A percentile compares a stretch with the other conserved stretches of the same genome.
Conservation (phyloP, 1,284 basidiomycete species). For the Volvariella surrecta region DNA sequence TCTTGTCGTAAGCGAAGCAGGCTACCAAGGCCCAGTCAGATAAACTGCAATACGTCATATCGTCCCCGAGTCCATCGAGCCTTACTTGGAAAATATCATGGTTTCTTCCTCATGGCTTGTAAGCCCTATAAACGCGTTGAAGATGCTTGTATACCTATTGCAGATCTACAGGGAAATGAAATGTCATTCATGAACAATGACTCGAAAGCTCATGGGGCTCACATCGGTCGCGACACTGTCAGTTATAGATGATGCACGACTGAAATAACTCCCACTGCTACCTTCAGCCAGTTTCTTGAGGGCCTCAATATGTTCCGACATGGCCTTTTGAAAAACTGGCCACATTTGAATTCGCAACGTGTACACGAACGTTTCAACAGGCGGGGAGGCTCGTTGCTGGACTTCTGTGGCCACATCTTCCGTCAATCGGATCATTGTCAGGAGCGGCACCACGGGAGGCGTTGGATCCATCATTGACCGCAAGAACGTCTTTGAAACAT, state of each 20-base stretch:
- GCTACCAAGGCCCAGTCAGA: conserved; percentile 30
- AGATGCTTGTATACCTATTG: conserved; percentile 67
- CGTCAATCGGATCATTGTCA: conserved; percentile 85
- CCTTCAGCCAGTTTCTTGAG: conserved; percentile 77
- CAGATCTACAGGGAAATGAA: conserved; percentile 28
- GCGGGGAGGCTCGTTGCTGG: conserved; percentile 67
- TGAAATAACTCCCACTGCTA: conserved; percentile 55
- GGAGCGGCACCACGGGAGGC: conserved; percentile 65
- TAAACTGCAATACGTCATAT: neutral
- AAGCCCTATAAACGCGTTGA: conserved; percentile 72
- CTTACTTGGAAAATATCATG: conserved; percentile 90
- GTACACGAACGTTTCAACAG: conserved; percentile 75
- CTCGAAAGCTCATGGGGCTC: conserved; percentile 16
- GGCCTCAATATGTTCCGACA: conserved; percentile 78
- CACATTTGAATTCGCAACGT: conserved; percentile 77
- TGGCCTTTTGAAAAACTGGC: conserved; percentile 84
- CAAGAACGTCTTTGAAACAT: conserved; percentile 50
- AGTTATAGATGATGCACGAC: conserved; percentile 53
- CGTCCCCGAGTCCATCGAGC: neutral
- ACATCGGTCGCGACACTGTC: conserved; percentile 60
- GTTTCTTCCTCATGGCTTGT: conserved; percentile 83
- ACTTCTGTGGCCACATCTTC: conserved; percentile 70
- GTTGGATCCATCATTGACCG: conserved; percentile 55
- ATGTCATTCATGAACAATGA: neutral
- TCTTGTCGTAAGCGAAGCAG: conserved; percentile 82